Conservation (phyloP, 2,329 filamentous ascomycete genomes). For the Rugonectria rugulosa region DNA sequence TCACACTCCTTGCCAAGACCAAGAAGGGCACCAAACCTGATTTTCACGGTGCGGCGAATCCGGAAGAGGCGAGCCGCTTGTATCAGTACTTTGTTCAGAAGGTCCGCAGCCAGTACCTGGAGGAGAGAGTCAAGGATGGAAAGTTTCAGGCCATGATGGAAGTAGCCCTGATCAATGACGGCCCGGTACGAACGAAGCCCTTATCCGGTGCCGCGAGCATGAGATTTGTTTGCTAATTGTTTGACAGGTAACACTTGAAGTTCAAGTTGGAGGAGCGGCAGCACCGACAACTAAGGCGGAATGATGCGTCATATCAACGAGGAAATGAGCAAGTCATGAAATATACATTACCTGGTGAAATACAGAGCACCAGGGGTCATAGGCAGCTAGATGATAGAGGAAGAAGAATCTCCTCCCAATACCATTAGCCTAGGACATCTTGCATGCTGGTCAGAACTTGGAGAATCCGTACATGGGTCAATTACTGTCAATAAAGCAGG, state of each 20-base stretch:
- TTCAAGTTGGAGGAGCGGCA: conserved; percentile 10
- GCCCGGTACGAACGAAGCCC: conserved; percentile 59
- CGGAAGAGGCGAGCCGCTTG: conserved; percentile 78
- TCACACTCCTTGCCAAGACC: conserved; percentile 90
- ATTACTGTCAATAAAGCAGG: no score
- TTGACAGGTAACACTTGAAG: conserved; percentile 17
- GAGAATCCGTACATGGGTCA: no score
- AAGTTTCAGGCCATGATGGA: conserved; percentile 99
- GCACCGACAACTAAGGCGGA: conserved; percentile 6
- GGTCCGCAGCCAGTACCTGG: conserved; percentile 74
- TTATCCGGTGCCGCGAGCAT: not conserved
- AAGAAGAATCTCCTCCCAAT: no score
- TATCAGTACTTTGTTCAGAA: conserved; percentile 86
- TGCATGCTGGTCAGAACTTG: no score
- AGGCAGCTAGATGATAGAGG: no score
- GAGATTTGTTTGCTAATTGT: conserved; percentile 4
- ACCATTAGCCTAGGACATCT: no score
- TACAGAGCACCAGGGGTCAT: no score
- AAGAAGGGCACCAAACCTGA: conserved; percentile 96
- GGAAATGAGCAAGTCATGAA: no score
- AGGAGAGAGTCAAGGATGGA: conserved; percentile 88
- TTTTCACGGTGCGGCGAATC: conserved; percentile 86
- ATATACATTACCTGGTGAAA: no score
- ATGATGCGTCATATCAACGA: no score
- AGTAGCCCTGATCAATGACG: conserved; percentile 89